phyloP scores from a whole-genome alignment of 1,284 basidiomycete species.

The Sanghuangporus weigelae region DNA sequence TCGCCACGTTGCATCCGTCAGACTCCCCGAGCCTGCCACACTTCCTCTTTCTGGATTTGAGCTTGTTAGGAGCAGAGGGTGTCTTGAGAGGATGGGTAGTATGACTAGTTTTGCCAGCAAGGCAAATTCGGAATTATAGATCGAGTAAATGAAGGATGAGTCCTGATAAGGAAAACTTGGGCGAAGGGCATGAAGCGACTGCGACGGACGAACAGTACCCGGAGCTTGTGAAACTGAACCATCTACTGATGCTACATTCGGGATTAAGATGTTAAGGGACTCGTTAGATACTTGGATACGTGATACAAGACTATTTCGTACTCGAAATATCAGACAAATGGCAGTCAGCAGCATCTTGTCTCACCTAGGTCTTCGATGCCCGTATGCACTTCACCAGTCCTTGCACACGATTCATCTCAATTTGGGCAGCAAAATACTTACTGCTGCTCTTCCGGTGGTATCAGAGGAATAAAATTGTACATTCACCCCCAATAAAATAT shows the following conservation, averaged over 20 bases:
- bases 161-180: constrained; percentile 11
- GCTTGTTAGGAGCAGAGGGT: background rate
- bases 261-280: too few species aligned
- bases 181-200: constrained; percentile 7
- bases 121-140: background rate
- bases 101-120: background rate
- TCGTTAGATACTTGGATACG: too few species aligned
- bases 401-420: background rate
- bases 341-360: too few species aligned
- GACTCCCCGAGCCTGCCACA: background rate
- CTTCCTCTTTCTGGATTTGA: background rate
- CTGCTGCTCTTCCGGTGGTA: background rate
- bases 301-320: too few species aligned
- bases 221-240: too few species aligned
- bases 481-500: background rate
- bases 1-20: background rate
- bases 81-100: background rate
- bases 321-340: too few species aligned
- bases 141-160: background rate
- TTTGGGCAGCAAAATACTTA: background rate
- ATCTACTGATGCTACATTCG: too few species aligned
- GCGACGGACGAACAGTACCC: too few species aligned
- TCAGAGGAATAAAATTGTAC: background rate
- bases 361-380: too few species aligned
- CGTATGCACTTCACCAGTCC: background rate